Evolutionary conservation across 208 protist species (phyloP), one percentile per base, ranked within the genome.

Genomic region (Trichomonas gallinae): DNA sequence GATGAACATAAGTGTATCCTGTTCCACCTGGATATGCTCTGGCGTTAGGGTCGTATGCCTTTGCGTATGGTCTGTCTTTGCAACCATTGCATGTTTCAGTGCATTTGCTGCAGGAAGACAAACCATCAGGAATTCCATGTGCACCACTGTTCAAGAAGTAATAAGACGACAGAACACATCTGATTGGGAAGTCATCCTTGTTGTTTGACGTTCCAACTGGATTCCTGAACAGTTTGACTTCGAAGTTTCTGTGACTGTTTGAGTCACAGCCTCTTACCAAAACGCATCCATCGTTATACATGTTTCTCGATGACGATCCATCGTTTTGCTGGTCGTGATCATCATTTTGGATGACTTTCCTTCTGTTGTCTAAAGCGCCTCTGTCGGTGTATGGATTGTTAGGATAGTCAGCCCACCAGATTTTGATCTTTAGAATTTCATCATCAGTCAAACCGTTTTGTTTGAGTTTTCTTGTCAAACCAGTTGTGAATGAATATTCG

Each of bases 361-460:
- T 83, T 17, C 34, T n/a, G 23, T 31, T 42, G 0, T 42, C 38
- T 36, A 96, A n/a, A 0, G 26, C 83, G 13, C 58, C 44, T 31
- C 48, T 4, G 42, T 89, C 83, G 0, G 26, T 36, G 21, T 34
- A 38, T n/a, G 97, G 96, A 49, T 97, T 97, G 1, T 97, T 97
- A n/a, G 98, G 98, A 87, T 98, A 98, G 13, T 44, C 96, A 38
- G 63, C 63, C 63, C 97, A 83, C 98, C 98, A 98, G 63, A 98
- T 98, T 46, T 98, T 98, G 31, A 98, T 97, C 63, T 98, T 97
- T 34, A 97, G 45, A 40, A 98, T 83, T 42, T 98, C 98, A 13
- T 87, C 85, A 0, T 96, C 11, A 34, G 31, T 96, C n/a, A 98
- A 97, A 1, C 98, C 98, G 31, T n/a, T 42, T 17, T 42, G 38